Base-by-base conservation (phyloP, 2,329 filamentous ascomycete species). In the Colletotrichum chrysophilum region DNA sequence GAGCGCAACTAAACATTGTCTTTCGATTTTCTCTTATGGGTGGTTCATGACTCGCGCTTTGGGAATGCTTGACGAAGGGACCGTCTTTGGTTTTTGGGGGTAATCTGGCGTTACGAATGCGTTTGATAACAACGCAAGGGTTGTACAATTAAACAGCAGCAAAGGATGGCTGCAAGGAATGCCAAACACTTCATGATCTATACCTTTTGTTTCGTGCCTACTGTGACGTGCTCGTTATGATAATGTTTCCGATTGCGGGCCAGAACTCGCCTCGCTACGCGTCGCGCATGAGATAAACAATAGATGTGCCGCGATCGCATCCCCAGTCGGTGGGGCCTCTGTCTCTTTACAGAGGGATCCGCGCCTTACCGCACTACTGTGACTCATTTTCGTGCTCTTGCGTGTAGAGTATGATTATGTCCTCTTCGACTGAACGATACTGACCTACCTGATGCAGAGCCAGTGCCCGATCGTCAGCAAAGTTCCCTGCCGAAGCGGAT, bases 1-100 rank as follows among this genome's bases (percentile, higher is more conserved):
- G 96, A 97, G 91, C 94, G 95, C 87, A 96, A 95, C 90, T 96
- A 92, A 92, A 87, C 77, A 76, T 65, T 64, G 78, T 26, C 75
- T 78, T 77, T 73, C 76, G 76, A 78, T 77, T 81, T 79, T 79
- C 78, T 78, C 70, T 76, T 65, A 77, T 80, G 82, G 82, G 82
- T 81, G 82, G 83, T 80, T 87, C 80, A 87, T 82, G 86, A 86
- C 81, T 83, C 83, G 74, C 74, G 81, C 84, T 70, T 81, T 71
- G 79, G 86, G 81, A 82, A 84, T 83, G 83, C 82, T 84, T 85
- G 84, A 85, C 79, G 84, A 84, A 78, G 80, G 81, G 81, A 76
- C 75, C 77, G 82, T 80, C 76, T 76, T 64, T 74, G 76, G 60
- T 70, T 64, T 69, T 60, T 77, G 70, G 85, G 84, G 85, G 81